Percentiles rank a stretch among this genome's conserved stretches.
These are phyloP conservation scores for Lolium perenne DNA, from an alignment of 176 grass and related monocot genomes.

Conservation along the genomic window DNA sequence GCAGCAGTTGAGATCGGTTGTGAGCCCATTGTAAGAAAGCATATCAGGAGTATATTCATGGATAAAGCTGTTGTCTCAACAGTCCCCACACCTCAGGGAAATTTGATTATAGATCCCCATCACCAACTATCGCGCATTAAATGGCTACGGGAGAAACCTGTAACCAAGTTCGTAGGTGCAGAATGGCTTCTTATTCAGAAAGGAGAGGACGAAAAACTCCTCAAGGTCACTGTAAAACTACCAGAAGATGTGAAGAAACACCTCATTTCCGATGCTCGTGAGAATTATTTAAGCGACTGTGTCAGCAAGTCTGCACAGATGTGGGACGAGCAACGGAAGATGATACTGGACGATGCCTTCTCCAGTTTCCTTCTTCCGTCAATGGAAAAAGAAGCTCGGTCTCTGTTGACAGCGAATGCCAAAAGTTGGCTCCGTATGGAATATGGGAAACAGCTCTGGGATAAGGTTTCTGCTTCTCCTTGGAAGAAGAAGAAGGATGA, in stretches of 20 bases:
- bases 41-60: conserved; percentile 89
- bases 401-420: conserved; percentile 64
- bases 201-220: conserved; percentile 94
- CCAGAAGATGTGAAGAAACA: conserved; percentile 73
- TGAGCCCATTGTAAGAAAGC: conserved; percentile 91
- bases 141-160: conserved; percentile 85
- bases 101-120: conserved; percentile 73
- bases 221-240: conserved; percentile 87
- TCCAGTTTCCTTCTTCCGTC: conserved; percentile 74
- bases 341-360: conserved; percentile 96
- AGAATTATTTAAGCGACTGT: conserved; percentile 90
- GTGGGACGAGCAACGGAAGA: conserved; percentile 94
- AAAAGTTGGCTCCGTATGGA: conserved; percentile 82
- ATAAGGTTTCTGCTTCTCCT: conserved; percentile 83
- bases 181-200: conserved; percentile 99
- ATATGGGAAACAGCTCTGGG: conserved; percentile 83
- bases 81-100: conserved; percentile 77
- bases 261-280: conserved; percentile 77
- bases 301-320: conserved; percentile 90
- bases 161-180: conserved; percentile 71
- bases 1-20: conserved; percentile 89
- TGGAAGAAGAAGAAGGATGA: conserved; percentile 75
- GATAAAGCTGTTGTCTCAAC: conserved; percentile 88
- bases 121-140: conserved; percentile 78
- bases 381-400: conserved; percentile 93